Evolutionary conservation across 805 yeast genomes (phyloP).

Genomic region (Wickerhamiella allomyrinae): DNA sequence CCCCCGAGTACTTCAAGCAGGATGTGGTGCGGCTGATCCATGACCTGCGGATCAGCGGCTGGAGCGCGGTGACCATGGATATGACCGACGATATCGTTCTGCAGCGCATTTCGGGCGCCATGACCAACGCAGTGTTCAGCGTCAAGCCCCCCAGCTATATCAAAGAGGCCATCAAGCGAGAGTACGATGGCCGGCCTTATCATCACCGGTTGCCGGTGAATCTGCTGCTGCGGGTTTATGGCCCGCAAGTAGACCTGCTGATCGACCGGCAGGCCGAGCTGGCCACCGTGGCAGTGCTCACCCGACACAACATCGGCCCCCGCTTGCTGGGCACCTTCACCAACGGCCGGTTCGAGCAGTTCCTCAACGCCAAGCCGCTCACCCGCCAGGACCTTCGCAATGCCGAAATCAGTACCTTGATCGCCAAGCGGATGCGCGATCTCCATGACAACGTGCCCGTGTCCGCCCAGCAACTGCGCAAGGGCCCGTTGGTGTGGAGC

Average conservation of each 20-base stretch:
- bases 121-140: slow-evolving; percentile 79
- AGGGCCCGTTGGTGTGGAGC: slow-evolving; percentile 58
- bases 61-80: slow-evolving; percentile 45
- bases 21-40: slow-evolving; percentile 57
- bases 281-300: slow-evolving; percentile 53
- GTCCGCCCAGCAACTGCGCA: slow-evolving; percentile 37
- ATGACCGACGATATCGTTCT: slow-evolving; percentile 35
- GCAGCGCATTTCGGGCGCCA: slow-evolving; percentile 73
- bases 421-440: slow-evolving; percentile 94
- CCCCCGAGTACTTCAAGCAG: slow-evolving; percentile 70
- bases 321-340: slow-evolving; percentile 73
- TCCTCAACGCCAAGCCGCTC: slow-evolving; percentile 66
- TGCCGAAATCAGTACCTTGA: slow-evolving; percentile 61
- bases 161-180: slow-evolving; percentile 24
- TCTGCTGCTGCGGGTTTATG: slow-evolving; percentile 69
- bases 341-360: slow-evolving; percentile 92
- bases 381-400: slow-evolving; percentile 59
- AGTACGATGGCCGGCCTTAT: slow-evolving; percentile 18
- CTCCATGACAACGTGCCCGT: slow-evolving; percentile 69
- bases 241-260: slow-evolving; percentile 70
- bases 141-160: slow-evolving; percentile 40
- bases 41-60: slow-evolving; percentile 54
- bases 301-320: slow-evolving; percentile 75
- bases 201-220: slow-evolving; percentile 35
- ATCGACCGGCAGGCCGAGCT: slow-evolving; percentile 80